Percentiles rank a stretch among this genome's conserved stretches.
Evolutionary conservation across 805 yeast species (phyloP).

Genomic region (Sugiyamaella lignohabitans): DNA sequence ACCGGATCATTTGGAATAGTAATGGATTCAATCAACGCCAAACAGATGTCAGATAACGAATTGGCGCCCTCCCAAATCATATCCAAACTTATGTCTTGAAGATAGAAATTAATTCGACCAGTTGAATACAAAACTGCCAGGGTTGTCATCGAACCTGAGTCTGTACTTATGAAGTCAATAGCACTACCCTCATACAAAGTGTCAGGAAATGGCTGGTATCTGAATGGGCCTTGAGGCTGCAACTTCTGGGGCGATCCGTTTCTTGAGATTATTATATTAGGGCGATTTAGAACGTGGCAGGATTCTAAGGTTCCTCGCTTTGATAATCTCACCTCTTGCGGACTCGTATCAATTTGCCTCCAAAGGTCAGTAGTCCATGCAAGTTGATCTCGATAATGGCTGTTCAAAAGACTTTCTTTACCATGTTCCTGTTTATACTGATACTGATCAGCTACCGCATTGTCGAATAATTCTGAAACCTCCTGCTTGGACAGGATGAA

Average conservation of each 20-base stretch:
- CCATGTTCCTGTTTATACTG: neutral
- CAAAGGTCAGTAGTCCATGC: slow-evolving; percentile 20
- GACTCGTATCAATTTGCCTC: slow-evolving; percentile 17
- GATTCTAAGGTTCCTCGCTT: slow-evolving; percentile 23
- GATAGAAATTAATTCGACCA: slow-evolving; percentile 22
- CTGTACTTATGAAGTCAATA: slow-evolving; percentile 29
- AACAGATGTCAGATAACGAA: neutral
- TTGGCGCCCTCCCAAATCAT: neutral
- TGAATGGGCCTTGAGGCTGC: slow-evolving; percentile 47
- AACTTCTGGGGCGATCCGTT: slow-evolving; percentile 2
- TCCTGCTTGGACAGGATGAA: slow-evolving; percentile 34
- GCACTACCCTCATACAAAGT: slow-evolving; percentile 44
- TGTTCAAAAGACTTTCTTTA: neutral
- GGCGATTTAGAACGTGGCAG: slow-evolving; percentile 23
- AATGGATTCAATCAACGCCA: neutral
- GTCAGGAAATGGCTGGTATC: slow-evolving; percentile 49
- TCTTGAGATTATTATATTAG: no score
- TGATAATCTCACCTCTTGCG: slow-evolving; percentile 22
- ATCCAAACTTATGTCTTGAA: slow-evolving; percentile 17
- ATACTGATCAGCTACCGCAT: slow-evolving; percentile 25
- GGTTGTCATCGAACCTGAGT: slow-evolving; percentile 18
- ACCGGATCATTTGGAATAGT: slow-evolving; percentile 3
- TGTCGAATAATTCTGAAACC: slow-evolving; percentile 31
- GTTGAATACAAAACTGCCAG: slow-evolving; percentile 17
- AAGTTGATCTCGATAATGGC: slow-evolving; percentile 11